phyloP scores from a whole-genome alignment of 2,329 filamentous ascomycete genomes.

The Chrysoporthe deuterocubensis region DNA sequence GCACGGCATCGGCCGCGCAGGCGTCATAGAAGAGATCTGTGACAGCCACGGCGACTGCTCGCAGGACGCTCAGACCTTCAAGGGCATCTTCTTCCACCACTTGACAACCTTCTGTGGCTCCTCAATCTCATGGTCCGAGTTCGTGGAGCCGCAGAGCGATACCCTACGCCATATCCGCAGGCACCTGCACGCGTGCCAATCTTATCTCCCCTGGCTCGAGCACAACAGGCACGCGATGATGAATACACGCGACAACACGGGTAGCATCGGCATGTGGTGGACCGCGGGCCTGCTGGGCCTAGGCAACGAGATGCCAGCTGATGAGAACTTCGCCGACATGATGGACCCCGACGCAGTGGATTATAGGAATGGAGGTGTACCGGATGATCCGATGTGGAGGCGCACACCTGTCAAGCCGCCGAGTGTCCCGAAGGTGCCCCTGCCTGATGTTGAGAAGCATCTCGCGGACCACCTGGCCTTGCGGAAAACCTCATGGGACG shows the following conservation, averaged over 20 bases:
- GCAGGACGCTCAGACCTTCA: slow-evolving; percentile 88
- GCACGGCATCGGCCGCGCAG: slow-evolving; percentile 76
- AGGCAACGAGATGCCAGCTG: slow-evolving; percentile 16
- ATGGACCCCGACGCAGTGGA: slow-evolving; percentile 26
- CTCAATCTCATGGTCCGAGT: slow-evolving; percentile 47
- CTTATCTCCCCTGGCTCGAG: slow-evolving; percentile 25
- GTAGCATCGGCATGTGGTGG: slow-evolving; percentile 33
- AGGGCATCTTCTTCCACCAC: slow-evolving; percentile 94
- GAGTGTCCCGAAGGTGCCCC: slow-evolving; percentile 6
- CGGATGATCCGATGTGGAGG: slow-evolving; percentile 26
- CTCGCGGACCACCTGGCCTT: neutral
- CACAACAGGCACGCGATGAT: slow-evolving; percentile 28
- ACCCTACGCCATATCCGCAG: slow-evolving; percentile 25
- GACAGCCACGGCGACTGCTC: slow-evolving; percentile 76
- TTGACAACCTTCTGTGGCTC: slow-evolving; percentile 76
- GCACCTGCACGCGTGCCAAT: slow-evolving; percentile 17
- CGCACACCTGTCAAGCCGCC: slow-evolving; percentile 20
- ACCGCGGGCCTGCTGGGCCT: slow-evolving; percentile 24
- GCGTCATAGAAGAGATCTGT: slow-evolving; percentile 83
- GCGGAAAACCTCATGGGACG: neutral
- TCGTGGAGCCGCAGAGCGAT: slow-evolving; percentile 30
- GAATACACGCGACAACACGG: slow-evolving; percentile 20
- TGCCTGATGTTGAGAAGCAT: slow-evolving; percentile 6
- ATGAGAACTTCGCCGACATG: slow-evolving; percentile 22
- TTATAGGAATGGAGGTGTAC: slow-evolving; percentile 29